Evolutionary conservation across 805 yeast species (phyloP).

Genomic region (Candida pseudoglaebosa): DNA sequence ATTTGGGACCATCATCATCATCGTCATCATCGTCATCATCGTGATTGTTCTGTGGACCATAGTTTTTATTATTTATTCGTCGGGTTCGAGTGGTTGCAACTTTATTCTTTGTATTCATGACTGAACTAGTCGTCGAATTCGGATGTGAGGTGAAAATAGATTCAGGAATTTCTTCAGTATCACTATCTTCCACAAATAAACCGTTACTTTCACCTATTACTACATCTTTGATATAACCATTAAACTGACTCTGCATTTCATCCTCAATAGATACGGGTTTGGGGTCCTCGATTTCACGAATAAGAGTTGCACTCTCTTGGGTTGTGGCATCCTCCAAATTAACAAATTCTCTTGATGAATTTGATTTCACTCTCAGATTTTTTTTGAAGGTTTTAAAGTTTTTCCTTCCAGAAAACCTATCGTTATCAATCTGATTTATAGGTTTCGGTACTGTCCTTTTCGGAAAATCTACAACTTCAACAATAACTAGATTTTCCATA

Average conservation of each 20-base stretch:
- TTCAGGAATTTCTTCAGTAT: constrained; percentile 6
- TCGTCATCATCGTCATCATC: constrained; percentile 26
- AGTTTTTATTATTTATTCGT: background rate
- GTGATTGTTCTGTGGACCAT: constrained; percentile 9
- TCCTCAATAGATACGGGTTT: constrained; percentile 4
- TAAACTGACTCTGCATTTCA: constrained; percentile 13
- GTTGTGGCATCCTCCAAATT: constrained; percentile 9
- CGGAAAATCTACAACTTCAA: constrained; percentile 24
- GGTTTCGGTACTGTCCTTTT: constrained; percentile 8
- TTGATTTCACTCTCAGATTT: constrained; percentile 14
- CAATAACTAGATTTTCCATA: constrained; percentile 25
- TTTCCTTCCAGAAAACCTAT: constrained; percentile 15
- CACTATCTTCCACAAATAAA: constrained; percentile 12
- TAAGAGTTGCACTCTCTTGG: background rate
- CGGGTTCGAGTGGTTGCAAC: constrained; percentile 4
- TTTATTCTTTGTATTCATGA: constrained; percentile 3
- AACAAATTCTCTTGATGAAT: constrained; percentile 18
- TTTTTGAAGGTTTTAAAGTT: constrained; percentile 32
- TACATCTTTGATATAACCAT: constrained; percentile 15
- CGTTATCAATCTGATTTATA: background rate
- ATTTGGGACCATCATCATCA: constrained; percentile 30
- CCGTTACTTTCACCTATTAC: constrained; percentile 7
- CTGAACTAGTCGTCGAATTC: background rate
- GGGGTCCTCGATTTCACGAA: background rate
- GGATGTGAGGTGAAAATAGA: constrained; percentile 4